phyloP scores from a whole-genome alignment of 2,329 filamentous ascomycete species.

The Aspergillus sp. region DNA sequence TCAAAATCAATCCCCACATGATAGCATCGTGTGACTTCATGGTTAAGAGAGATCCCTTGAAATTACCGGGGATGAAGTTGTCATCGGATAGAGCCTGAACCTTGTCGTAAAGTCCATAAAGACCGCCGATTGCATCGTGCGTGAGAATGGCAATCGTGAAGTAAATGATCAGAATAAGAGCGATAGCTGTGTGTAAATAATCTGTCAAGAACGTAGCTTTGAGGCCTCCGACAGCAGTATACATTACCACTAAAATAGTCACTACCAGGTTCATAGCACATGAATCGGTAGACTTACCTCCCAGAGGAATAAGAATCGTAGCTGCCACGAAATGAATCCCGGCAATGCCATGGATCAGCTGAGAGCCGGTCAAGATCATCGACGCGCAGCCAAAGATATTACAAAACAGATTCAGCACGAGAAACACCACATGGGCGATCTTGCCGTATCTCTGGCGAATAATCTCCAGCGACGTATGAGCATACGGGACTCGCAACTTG shows the following conservation, averaged over 20 bases:
- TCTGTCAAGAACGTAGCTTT: slow-evolving; percentile 53
- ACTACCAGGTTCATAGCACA: neutral
- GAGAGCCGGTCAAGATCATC: slow-evolving; percentile 49
- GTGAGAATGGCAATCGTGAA: slow-evolving; percentile 49
- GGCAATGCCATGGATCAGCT: slow-evolving; percentile 48
- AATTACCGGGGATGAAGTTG: slow-evolving; percentile 48
- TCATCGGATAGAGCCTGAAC: slow-evolving; percentile 43
- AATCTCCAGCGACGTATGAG: slow-evolving; percentile 53
- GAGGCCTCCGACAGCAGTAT: slow-evolving; percentile 50
- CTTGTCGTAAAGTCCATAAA: slow-evolving; percentile 49
- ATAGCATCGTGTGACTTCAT: slow-evolving; percentile 49
- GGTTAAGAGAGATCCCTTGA: slow-evolving; percentile 48
- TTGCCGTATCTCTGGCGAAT: slow-evolving; percentile 50
- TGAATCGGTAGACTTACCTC: slow-evolving; percentile 32
- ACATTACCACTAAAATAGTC: slow-evolving; percentile 41
- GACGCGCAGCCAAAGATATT: slow-evolving; percentile 48
- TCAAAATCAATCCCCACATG: slow-evolving; percentile 48
- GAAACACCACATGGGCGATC: slow-evolving; percentile 42
- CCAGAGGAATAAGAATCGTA: slow-evolving; percentile 47
- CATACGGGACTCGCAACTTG: slow-evolving; percentile 52
- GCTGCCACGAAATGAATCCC: slow-evolving; percentile 52
- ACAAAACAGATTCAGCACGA: slow-evolving; percentile 43
- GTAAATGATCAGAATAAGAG: slow-evolving; percentile 50
- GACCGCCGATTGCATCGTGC: slow-evolving; percentile 43
- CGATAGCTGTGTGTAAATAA: slow-evolving; percentile 50